phyloP scores from a whole-genome alignment of 2,329 filamentous ascomycete genomes.

The Mycogone perniciosa region DNA sequence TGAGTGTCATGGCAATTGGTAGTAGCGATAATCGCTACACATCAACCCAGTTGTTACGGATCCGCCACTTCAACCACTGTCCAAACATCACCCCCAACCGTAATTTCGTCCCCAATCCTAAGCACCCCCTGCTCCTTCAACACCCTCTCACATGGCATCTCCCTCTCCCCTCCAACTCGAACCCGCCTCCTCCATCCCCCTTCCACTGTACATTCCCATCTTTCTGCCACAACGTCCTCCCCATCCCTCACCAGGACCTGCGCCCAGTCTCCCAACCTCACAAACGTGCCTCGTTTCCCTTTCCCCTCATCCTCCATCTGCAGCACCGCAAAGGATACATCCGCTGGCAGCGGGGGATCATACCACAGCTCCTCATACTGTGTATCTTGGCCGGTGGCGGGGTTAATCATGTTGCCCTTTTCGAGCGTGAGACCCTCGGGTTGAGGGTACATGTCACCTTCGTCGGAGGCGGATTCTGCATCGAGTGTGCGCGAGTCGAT shows the following conservation, averaged over 20 bases:
- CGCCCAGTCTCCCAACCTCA: slow-evolving; percentile 47
- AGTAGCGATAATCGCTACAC: not conserved
- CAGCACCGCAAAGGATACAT: slow-evolving; percentile 34
- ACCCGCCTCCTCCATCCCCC: slow-evolving; percentile 31
- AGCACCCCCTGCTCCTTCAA: not conserved
- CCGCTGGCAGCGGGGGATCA: slow-evolving; percentile 32
- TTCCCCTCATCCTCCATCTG: slow-evolving; percentile 28
- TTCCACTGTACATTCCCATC: slow-evolving; percentile 42
- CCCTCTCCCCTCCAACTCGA: slow-evolving; percentile 30
- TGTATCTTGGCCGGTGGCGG: slow-evolving; percentile 41
- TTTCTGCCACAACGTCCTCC: slow-evolving; percentile 41
- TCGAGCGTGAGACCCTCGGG: slow-evolving; percentile 41
- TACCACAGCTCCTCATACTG: slow-evolving; percentile 64
- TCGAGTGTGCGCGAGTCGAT: slow-evolving; percentile 46
- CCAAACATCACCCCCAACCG: slow-evolving; percentile 9
- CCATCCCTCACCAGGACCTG: slow-evolving; percentile 50
- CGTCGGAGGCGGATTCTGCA: slow-evolving; percentile 39
- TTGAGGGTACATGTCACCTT: slow-evolving; percentile 49
- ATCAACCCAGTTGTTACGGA: slow-evolving; percentile 11
- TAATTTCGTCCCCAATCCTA: slow-evolving; percentile 4
- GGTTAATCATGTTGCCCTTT: slow-evolving; percentile 54
- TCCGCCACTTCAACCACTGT: slow-evolving; percentile 13
- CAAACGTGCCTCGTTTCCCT: slow-evolving; percentile 41
- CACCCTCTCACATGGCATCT: slow-evolving; percentile 29
- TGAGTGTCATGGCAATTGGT: not conserved